These are phyloP conservation scores for Haplographium delicatum DNA, from an alignment of 495 filamentous ascomycete genomes.

Conservation along the genomic window DNA sequence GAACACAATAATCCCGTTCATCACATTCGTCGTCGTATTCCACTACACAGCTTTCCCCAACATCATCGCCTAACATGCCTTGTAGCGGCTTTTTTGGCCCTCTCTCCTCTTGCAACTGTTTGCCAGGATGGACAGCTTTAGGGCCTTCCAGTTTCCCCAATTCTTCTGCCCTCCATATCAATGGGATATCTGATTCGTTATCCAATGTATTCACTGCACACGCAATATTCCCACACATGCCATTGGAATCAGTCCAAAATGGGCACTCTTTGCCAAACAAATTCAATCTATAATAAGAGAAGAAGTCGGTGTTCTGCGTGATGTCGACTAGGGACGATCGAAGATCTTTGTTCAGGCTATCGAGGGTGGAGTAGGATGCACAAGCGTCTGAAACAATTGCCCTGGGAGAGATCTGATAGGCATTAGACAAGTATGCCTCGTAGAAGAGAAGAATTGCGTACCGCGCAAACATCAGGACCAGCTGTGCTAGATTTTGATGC, in stretches of 20 bases:
- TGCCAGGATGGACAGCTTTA: constrained; percentile 80
- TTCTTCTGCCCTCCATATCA: constrained; percentile 86
- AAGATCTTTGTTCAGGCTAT: constrained; percentile 71
- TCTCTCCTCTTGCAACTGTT: constrained; percentile 59
- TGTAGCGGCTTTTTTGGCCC: constrained; percentile 68
- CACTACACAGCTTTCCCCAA: constrained; percentile 91
- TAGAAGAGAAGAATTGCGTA: constrained; percentile 37
- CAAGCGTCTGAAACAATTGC: constrained; percentile 79
- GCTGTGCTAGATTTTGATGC: constrained; percentile 33
- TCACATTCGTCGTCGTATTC: constrained; percentile 98
- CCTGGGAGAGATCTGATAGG: constrained; percentile 44
- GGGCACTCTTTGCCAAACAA: constrained; percentile 94
- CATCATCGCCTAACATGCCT: constrained; percentile 76
- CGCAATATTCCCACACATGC: constrained; percentile 95
- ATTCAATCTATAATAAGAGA: constrained; percentile 93
- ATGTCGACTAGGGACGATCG: constrained; percentile 76
- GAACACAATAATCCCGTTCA: constrained; percentile 93
- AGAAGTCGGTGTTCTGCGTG: constrained; percentile 88
- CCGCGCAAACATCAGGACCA: constrained; percentile 57
- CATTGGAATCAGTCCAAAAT: constrained; percentile 90
- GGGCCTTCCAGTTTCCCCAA: constrained; percentile 90
- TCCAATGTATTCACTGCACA: constrained; percentile 97
- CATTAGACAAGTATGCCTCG: constrained; percentile 23
- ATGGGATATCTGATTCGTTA: constrained; percentile 87
- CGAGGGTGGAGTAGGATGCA: constrained; percentile 85